A percentile compares a stretch with the other conserved stretches of the same genome.
These are phyloP conservation scores for Saccharomyces hybrid DNA, from an alignment of 1,139 yeast species.

Conservation along the genomic window DNA sequence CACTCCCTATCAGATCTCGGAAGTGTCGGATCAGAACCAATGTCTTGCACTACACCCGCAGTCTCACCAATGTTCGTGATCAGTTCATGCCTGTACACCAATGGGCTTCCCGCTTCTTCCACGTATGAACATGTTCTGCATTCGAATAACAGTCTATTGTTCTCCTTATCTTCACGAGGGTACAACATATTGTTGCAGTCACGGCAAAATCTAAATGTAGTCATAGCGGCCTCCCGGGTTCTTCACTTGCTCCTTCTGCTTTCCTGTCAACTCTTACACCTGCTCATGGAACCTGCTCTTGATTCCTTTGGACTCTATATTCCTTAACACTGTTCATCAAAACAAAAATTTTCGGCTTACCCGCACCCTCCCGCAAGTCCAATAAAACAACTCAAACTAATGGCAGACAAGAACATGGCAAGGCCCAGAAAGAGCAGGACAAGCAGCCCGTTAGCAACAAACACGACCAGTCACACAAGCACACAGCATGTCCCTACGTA, in stretches of 20 bases:
- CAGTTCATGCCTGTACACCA: constrained; percentile 89
- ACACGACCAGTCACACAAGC: neutral
- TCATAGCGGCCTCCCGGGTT: constrained; percentile 42
- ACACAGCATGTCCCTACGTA: constrained; percentile 16
- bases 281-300: neutral
- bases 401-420: neutral
- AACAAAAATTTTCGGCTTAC: neutral
- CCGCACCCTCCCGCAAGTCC: neutral
- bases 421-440: neutral
- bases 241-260: neutral
- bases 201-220: constrained; percentile 87
- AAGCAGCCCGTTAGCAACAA: neutral
- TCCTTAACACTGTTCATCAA: neutral
- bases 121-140: constrained; percentile 95
- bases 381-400: neutral
- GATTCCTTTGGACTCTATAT: neutral
- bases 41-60: constrained; percentile 96
- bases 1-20: constrained; percentile 93
- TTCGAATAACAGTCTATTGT: constrained; percentile 67
- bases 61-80: constrained; percentile 83
- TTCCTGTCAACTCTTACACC: too few relatives aligned
- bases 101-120: constrained; percentile 81
- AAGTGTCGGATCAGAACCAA: constrained; percentile 92
- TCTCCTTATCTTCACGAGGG: constrained; percentile 87
- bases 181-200: constrained; percentile 97